Conservation (phyloP, 2,329 filamentous ascomycete genomes). For the Arthrobotrys entomopaga region DNA sequence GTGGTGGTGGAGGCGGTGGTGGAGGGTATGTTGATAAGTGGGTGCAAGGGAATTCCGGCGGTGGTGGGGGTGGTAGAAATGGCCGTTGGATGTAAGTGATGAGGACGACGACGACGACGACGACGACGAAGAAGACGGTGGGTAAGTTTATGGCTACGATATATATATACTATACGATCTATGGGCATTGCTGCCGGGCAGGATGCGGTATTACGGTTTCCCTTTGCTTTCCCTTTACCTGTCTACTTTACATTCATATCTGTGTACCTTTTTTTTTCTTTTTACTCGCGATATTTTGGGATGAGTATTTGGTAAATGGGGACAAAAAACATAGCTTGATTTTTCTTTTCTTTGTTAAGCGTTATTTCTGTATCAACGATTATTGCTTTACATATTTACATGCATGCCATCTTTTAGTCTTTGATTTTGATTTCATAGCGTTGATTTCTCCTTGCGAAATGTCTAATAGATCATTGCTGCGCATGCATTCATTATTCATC, state of each 20-base stretch:
- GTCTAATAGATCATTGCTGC: slow-evolving; percentile 46
- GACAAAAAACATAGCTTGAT: slow-evolving; percentile 5
- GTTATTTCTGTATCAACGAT: slow-evolving; percentile 3
- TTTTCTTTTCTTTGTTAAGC: not conserved
- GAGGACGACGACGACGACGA: too few species aligned
- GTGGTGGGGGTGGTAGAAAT: slow-evolving; percentile 18
- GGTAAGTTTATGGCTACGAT: slow-evolving; percentile 24
- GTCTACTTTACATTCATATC: slow-evolving; percentile 11
- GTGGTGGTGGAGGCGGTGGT: slow-evolving; percentile 39
- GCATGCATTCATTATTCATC: not conserved
- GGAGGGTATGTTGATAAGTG: slow-evolving; percentile 45
- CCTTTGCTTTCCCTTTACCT: not conserved
- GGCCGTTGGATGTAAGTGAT: slow-evolving; percentile 19
- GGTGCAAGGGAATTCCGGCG: slow-evolving; percentile 35
- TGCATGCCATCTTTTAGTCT: slow-evolving; percentile 18
- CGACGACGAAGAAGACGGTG: too few species aligned
- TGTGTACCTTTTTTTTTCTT: too few species aligned
- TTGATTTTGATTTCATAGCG: slow-evolving; percentile 23
- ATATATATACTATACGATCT: slow-evolving; percentile 31
- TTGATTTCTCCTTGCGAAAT: slow-evolving; percentile 20
- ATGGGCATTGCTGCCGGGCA: slow-evolving; percentile 50
- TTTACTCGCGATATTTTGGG: slow-evolving; percentile 5
- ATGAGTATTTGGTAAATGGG: slow-evolving; percentile 7
- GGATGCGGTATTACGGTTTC: slow-evolving; percentile 24
- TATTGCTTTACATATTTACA: slow-evolving; percentile 13